Evolutionary conservation across 2,329 filamentous ascomycete genomes (phyloP), one percentile per base, ranked within the genome.

Genomic region (Pseudopithomyces maydicus): DNA sequence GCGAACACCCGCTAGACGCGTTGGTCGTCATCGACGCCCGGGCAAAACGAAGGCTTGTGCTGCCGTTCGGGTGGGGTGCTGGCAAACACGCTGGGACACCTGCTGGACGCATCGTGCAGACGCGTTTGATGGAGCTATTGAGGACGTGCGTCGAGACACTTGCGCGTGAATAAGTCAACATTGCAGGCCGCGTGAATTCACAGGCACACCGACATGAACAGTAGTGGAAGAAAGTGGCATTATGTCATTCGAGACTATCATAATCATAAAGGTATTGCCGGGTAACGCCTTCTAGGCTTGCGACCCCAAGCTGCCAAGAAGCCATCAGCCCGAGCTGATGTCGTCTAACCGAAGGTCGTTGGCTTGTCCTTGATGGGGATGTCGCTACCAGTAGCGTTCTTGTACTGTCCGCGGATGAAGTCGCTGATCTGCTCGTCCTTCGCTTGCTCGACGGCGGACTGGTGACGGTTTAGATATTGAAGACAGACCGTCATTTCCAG

Each of bases 361-460:
- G 86, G 80, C 81, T 91, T 92, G 75, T 92, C 90, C 71, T 84
- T 79, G 73, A 92, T 78, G 26, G 88, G 87, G 52, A 93, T 73
- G 7, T 93, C 90, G 6, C 78, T 85, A 56, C 91, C 91, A 0
- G 88, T 89, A 0, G 78, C 71, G 45, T 67, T 78, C 82, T 91
- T 92, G 83, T 92, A 93, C 76, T 89, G 80, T 41, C 75, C 77
- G 36, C 90, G 85, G 65, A 94, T 86, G 74, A 84, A 88, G 73
- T 92, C 88, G 26, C 85, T 87, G 66, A 93, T 90, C 73, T 89
- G 81, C 76, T 91, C 88, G 73, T 95, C 91, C 80, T 94, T 93
- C 66, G 88, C 89, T 78, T 96, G 91, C 78, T 96, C 91, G 19
- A 87, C 71, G 5, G 91, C 91, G 49, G 74, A 78, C 74, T 81